Evolutionary conservation across 2,329 filamentous ascomycete genomes (phyloP).

Genomic region (Capronia americana): DNA sequence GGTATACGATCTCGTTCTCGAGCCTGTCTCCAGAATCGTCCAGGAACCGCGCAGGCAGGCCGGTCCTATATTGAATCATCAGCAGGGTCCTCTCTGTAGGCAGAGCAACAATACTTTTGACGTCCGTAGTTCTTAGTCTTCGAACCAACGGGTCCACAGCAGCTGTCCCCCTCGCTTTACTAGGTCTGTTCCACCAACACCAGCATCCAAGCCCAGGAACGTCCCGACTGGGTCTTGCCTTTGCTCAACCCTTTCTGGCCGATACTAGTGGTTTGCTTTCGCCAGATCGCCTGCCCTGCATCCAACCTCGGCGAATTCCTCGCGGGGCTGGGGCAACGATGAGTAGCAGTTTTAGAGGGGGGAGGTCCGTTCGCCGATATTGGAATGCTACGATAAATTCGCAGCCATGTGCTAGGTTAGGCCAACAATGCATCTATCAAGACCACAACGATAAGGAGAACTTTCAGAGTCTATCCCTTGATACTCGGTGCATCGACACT

Average conservation of each 20-base stretch:
- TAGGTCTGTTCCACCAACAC: slow-evolving; percentile 1
- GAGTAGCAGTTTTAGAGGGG: background rate
- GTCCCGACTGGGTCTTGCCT: background rate
- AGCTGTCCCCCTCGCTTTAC: slow-evolving; percentile 15
- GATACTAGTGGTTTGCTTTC: background rate
- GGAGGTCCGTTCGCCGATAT: slow-evolving; percentile 23
- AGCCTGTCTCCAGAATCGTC: slow-evolving; percentile 6
- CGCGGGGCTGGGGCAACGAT: background rate
- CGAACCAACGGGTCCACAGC: slow-evolving; percentile 27
- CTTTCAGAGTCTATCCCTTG: slow-evolving; percentile 27
- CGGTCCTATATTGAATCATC: slow-evolving; percentile 10
- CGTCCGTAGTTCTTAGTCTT: slow-evolving; percentile 14
- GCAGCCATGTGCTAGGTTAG: slow-evolving; percentile 18
- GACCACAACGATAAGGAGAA: slow-evolving; percentile 7
- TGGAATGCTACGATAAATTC: slow-evolving; percentile 27
- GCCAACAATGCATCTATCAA: slow-evolving; percentile 13
- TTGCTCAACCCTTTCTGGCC: background rate
- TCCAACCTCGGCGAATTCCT: background rate
- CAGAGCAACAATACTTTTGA: slow-evolving; percentile 29
- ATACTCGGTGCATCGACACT: slow-evolving; percentile 21
- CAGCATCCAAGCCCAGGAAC: background rate
- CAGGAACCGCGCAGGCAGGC: slow-evolving; percentile 5
- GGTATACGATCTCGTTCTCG: slow-evolving; percentile 10
- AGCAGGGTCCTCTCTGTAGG: slow-evolving; percentile 26
- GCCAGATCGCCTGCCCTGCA: slow-evolving; percentile 5